phyloP scores from a whole-genome alignment of 192 early-diverging fungal species.

The Hyaloraphidium curvatum region DNA sequence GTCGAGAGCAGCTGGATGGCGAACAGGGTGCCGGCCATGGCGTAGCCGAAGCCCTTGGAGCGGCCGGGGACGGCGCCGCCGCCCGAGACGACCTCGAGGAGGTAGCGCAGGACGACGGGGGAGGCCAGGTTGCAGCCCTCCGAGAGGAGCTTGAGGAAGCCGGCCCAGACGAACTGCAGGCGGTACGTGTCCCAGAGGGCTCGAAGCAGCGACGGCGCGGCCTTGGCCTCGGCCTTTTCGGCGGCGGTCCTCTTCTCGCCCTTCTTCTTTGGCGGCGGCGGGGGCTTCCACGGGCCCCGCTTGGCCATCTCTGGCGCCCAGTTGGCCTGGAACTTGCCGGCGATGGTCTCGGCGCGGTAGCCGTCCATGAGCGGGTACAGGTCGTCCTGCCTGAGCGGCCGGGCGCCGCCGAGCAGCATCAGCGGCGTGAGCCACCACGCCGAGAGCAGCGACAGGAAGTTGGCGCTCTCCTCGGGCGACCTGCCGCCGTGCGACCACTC shows the following conservation, averaged over 20 bases:
- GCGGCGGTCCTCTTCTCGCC: no score
- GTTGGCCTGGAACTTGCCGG: neutral
- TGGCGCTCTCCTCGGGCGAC: constrained; percentile 36
- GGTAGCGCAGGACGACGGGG: neutral
- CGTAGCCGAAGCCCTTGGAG: neutral
- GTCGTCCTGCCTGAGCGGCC: neutral
- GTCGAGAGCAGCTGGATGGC: neutral
- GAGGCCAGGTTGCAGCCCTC: neutral
- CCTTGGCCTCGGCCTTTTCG: neutral
- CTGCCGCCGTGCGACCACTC: no score
- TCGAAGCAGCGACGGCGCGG: no score
- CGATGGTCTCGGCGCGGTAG: neutral
- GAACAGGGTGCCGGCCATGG: neutral
- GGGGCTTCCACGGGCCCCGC: no score
- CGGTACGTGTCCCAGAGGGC: no score
- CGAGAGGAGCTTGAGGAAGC: neutral
- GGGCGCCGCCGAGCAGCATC: neutral
- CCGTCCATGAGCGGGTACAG: neutral
- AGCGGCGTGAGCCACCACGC: constrained; percentile 25
- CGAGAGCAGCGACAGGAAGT: constrained; percentile 31
- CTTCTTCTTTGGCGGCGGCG: no score
- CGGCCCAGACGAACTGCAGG: neutral
- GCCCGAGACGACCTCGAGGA: no score
- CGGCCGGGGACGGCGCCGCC: no score
- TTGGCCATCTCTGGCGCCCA: neutral